Evolutionary conservation across 2,329 filamentous ascomycete species (phyloP), one percentile per base, ranked within the genome.

Genomic region (Leptographium lundbergii): DNA sequence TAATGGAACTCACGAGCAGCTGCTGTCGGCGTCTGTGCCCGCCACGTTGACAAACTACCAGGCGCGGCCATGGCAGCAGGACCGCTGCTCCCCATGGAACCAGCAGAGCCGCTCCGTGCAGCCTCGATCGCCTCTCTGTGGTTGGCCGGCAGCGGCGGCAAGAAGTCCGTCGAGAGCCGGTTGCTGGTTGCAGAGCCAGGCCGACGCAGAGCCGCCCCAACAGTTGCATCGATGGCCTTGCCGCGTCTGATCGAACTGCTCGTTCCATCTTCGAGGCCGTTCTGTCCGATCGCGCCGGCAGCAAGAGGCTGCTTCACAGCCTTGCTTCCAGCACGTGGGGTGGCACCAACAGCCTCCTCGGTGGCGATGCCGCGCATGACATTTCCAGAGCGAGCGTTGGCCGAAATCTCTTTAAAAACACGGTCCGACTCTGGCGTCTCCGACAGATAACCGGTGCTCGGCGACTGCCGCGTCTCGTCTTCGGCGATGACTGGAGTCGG

Each of bases 61-160:
- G 17, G 17, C 10, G 3, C 54, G 6, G 56, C 55, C 2, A 25
- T 56, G 9, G 32, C 34, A 7, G n/a, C 60, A 10, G 22, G 10
- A 4, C 24, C 14, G 17, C 47, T 34, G 1, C 45, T 10, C 10
- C 32, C 32, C 32, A 57, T 29, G 2, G 61, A 61, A 1, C 79
- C 66, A 62, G 78, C 73, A 6, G 82, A 83, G 25, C 75, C 74
- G 32, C 79, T 77, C 62, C 84, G 85, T 47, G 88, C 89, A 55
- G 89, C 89, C 66, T 92, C 86, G 65, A 96, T 96, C 60, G 81
- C 85, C 72, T 94, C 83, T 65, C 84, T 88, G 70, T 96, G 91
- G 69, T 96, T 91, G 14, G 77, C 66, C 48, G 91, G 92, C 60
- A 96, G 77, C 36, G 91, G 91, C 45, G 90, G 90, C 75, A 74